Conservation (phyloP, 495 filamentous ascomycete species). For the Podospora tetraspora region DNA sequence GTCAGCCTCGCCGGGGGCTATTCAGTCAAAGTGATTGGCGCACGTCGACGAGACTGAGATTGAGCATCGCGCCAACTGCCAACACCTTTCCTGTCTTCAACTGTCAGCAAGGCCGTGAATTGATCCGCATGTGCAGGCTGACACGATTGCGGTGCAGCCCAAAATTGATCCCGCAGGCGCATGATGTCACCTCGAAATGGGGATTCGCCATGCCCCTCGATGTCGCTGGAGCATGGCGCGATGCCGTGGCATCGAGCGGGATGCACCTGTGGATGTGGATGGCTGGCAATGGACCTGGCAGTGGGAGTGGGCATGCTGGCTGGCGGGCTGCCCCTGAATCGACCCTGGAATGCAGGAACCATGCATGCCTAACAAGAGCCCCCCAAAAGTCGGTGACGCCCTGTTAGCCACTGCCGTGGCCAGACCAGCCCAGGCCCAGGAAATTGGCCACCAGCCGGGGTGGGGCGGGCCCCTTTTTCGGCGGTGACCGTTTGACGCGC, state of each 20-base stretch:
- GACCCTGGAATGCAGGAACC: background rate
- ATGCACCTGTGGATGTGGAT: too few species aligned
- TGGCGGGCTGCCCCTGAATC: background rate
- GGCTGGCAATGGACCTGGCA: too few species aligned
- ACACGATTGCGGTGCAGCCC: too few species aligned
- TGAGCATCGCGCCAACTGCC: background rate
- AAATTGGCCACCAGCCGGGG: background rate
- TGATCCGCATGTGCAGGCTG: background rate
- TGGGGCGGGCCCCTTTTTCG: background rate
- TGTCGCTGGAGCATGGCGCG: too few species aligned
- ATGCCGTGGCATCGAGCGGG: too few species aligned
- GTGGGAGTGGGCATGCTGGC: too few species aligned
- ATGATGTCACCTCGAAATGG: too few species aligned
- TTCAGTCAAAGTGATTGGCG: background rate
- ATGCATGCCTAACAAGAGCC: background rate
- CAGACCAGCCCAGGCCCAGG: background rate
- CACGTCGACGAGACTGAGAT: background rate
- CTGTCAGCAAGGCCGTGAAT: background rate
- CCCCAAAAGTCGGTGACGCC: background rate
- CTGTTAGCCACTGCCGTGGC: background rate
- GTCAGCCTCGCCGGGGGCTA: background rate
- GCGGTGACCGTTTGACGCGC: background rate
- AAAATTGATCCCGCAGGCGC: too few species aligned
- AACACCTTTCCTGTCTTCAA: too few species aligned
- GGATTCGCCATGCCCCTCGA: too few species aligned